Base-by-base conservation (phyloP, 306 rosid genomes). In the Ceratonia siliqua region DNA sequence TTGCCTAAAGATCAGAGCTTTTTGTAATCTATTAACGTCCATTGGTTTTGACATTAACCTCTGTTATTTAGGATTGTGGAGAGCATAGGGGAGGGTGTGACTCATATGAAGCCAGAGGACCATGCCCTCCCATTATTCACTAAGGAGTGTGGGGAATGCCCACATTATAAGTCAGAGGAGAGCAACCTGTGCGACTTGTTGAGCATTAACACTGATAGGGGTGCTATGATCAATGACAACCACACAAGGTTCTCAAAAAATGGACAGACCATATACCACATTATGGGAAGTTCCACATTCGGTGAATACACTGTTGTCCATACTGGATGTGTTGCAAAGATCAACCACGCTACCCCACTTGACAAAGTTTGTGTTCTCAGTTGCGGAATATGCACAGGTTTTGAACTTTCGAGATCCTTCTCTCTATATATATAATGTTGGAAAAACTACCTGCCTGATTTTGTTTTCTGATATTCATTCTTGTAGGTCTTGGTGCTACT, bases 111-210 rank as follows among this genome's bases (percentile, higher is more conserved):
- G 62, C 81, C 84, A 22, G 94, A 88, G 11, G 89, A 89, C 8
- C 94, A 89, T 59, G 94, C 84, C 41, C 94, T 87, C 15, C 91
- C 91, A 0, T 84, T 87, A 8, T 89, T 89, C 89, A 89, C 89
- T 0, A 91, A 91, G 4, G 94, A 86, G 62, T 89, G 93, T 59
- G 78, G 76, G 33, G 89, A 89, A 28, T 89, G 93, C 42, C 12
- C 25, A 21, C 91, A 89, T 52, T 89, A 91, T 65, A 58, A 80
- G 57, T 89, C 93, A 0, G 88, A 82, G 64, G 93, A 89, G 59
- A 89, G 93, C 82, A 89, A 89, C 83, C 75, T 89, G 91, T 89
- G 93, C 41, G 93, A 89, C 18, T 87, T 84, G 9, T 77, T 89
- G 1, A 77, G 93, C 41, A 86, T 89, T 79, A 84, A 89, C 46